Conservation (phyloP, 805 yeast genomes). For the Candida incommunis region DNA sequence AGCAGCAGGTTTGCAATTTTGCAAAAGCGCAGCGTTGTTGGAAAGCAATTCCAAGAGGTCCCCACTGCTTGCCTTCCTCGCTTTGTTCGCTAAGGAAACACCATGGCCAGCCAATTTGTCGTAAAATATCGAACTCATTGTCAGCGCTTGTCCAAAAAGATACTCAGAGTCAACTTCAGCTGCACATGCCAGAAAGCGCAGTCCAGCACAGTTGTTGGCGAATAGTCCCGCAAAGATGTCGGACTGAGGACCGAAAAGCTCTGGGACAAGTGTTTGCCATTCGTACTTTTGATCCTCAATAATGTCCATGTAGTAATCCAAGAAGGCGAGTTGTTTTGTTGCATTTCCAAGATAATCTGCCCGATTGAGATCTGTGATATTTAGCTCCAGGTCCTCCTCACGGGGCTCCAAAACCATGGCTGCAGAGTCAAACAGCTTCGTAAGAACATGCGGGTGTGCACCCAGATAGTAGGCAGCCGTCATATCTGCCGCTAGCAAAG, state of each 20-base stretch:
- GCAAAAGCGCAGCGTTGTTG: background rate
- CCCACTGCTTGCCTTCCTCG: background rate
- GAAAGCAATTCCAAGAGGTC: background rate
- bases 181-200: background rate
- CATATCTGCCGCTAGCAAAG: background rate
- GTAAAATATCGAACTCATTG: background rate
- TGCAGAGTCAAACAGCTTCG: constrained; percentile 1
- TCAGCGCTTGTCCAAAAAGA: background rate
- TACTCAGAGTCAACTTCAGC: background rate
- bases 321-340: background rate
- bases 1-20: background rate
- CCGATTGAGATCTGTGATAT: background rate
- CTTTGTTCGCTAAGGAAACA: background rate
- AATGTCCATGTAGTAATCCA: background rate
- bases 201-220: background rate
- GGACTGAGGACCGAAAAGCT: background rate
- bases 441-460: background rate
- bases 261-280: background rate
- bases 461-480: background rate
- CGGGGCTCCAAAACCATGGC: background rate
- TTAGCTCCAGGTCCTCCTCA: background rate
- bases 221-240: background rate
- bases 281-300: background rate
- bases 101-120: background rate
- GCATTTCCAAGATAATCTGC: background rate